Conservation (phyloP, 768 basidiomycete species). For the Leccinum ochraceum region DNA sequence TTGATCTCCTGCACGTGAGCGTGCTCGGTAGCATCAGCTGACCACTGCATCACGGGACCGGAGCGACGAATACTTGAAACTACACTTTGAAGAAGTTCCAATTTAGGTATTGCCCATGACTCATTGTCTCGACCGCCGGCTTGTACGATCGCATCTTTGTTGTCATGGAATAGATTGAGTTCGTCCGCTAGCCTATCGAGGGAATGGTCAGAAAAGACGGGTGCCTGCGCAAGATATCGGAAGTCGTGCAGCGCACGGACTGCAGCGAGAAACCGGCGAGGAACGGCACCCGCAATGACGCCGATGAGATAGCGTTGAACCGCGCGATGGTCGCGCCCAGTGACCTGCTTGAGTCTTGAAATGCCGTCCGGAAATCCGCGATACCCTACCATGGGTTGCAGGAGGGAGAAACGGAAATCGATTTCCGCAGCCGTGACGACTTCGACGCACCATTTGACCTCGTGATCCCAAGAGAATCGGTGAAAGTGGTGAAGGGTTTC, state of each 20-base stretch:
- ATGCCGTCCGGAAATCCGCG: conserved; percentile 43
- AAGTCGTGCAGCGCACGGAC: conserved; percentile 40
- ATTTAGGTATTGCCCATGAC: conserved; percentile 1
- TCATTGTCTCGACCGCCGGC: neutral
- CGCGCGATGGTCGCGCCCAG: conserved; percentile 1
- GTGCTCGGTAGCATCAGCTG: neutral
- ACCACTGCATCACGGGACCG: neutral
- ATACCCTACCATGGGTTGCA: conserved; percentile 38
- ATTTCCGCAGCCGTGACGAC: conserved; percentile 28
- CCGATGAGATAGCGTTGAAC: conserved; percentile 18
- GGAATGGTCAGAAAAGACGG: conserved; percentile 32
- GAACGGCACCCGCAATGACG: conserved; percentile 18
- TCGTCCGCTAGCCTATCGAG: conserved; percentile 29
- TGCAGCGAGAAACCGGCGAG: neutral
- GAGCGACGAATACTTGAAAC: neutral
- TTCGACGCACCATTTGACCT: neutral
- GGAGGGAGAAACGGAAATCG: conserved; percentile 38
- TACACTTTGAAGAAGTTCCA: conserved; percentile 4
- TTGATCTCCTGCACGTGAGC: neutral
- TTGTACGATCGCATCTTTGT: conserved; percentile 38
- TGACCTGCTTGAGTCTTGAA: conserved; percentile 28
- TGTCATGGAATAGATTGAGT: conserved; percentile 36
- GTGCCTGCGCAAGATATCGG: conserved; percentile 38
- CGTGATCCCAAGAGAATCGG: neutral
- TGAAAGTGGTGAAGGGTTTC: conserved; percentile 11